A percentile compares a stretch with the other conserved stretches of the same genome.
phyloP scores from a whole-genome alignment of 2,329 filamentous ascomycete genomes.

The Orbilia quercus region DNA sequence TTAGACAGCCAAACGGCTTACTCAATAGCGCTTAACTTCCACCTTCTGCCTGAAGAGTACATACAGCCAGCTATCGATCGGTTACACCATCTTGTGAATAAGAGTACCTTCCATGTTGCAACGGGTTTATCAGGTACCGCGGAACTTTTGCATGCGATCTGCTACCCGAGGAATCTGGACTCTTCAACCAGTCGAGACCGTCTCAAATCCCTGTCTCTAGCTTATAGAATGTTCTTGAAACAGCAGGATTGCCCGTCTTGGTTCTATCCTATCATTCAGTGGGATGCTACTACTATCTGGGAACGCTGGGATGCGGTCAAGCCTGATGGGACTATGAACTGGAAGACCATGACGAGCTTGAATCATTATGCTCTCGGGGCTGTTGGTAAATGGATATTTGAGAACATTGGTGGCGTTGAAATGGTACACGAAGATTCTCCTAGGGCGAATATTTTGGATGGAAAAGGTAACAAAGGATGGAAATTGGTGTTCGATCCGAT shows the following conservation, averaged over 20 bases:
- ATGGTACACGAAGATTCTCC: conserved; percentile 57
- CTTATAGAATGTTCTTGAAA: conserved; percentile 67
- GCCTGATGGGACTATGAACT: conserved; percentile 65
- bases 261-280: conserved; percentile 66
- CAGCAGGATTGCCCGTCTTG: conserved; percentile 65
- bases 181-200: conserved; percentile 22
- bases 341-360: conserved; percentile 67
- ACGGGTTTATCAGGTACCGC: conserved; percentile 66
- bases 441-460: conserved; percentile 1
- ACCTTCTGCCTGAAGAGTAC: conserved; percentile 60
- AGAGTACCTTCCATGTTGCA: conserved; percentile 63
- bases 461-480: conserved; percentile 14
- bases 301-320: conserved; percentile 68
- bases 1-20: conserved; percentile 64
- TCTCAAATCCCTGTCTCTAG: conserved; percentile 56
- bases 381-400: conserved; percentile 66
- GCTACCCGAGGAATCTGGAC: conserved; percentile 57
- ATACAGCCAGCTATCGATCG: conserved; percentile 59
- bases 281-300: conserved; percentile 67
- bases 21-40: conserved; percentile 63
- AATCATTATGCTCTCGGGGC: conserved; percentile 68
- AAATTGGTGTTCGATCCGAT: conserved; percentile 50
- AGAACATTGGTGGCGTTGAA: conserved; percentile 64
- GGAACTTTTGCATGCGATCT: conserved; percentile 61
- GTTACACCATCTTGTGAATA: conserved; percentile 61